These are phyloP conservation scores for Corrigiola litoralis DNA, from an alignment of 179 eudicot genomes.

Conservation along the genomic window DNA sequence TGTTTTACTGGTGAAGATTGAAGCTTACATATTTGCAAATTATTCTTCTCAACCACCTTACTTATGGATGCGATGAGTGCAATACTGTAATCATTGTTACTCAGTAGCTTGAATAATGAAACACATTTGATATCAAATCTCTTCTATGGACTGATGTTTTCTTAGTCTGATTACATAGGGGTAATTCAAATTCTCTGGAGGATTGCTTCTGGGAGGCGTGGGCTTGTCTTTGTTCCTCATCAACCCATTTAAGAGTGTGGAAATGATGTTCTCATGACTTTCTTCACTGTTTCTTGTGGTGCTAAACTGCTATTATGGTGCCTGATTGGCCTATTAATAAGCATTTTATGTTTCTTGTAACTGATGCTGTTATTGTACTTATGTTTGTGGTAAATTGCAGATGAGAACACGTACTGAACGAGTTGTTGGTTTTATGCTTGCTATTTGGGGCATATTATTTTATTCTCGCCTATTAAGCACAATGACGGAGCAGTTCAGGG, in stretches of 20 bases:
- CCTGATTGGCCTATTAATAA: constrained; percentile 8
- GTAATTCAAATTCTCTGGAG: constrained; percentile 60
- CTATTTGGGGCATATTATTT: constrained; percentile 94
- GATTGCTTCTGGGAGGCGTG: constrained; percentile 99
- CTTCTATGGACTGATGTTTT: background rate
- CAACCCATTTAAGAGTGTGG: constrained; percentile 80
- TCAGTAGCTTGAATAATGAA: background rate
- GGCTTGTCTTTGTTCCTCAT: constrained; percentile 89
- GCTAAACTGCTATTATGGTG: constrained; percentile 7
- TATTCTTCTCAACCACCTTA: background rate
- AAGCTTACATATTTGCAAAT: background rate
- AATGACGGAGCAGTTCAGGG: constrained; percentile 97
- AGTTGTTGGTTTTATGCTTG: constrained; percentile 87
- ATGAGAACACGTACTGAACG: constrained; percentile 82
- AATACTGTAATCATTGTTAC: background rate
- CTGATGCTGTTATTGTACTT: constrained; percentile 3
- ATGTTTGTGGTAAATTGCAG: constrained; percentile 45
- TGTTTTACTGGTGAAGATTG: background rate
- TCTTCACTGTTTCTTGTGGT: constrained; percentile 21
- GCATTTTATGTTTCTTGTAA: background rate
- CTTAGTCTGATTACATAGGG: constrained; percentile 39
- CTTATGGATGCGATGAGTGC: background rate
- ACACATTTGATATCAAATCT: background rate
- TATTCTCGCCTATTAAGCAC: constrained; percentile 95
- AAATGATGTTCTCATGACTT: constrained; percentile 19